phyloP scores from a whole-genome alignment of 164 flowering plant species.

The Saururus chinensis region DNA sequence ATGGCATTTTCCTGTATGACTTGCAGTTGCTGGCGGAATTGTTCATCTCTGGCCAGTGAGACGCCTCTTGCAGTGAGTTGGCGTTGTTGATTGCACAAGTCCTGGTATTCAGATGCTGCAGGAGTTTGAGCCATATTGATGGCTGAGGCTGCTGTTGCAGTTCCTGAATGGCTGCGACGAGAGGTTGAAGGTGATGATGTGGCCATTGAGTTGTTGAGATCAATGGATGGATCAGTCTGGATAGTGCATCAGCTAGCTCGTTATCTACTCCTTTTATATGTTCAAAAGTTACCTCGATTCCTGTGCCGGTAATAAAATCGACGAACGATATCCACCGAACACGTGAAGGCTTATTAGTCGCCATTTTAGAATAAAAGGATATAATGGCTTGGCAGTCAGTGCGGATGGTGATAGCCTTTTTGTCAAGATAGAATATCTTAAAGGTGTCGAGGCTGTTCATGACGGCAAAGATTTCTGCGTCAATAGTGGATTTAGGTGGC shows the following conservation, averaged over 20 bases:
- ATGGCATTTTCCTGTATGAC: no score
- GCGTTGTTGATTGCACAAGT: no score
- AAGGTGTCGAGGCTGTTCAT: slow-evolving; percentile 1
- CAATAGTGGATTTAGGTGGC: slow-evolving; percentile 4
- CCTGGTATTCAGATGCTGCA: no score
- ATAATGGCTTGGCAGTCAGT: slow-evolving; percentile 3
- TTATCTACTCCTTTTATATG: neutral
- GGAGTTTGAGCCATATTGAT: no score
- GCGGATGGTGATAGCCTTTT: neutral
- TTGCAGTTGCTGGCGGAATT: no score
- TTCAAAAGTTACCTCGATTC: neutral
- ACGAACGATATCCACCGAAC: neutral
- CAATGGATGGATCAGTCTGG: neutral
- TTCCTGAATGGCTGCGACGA: no score
- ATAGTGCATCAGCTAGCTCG: neutral
- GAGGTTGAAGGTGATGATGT: no score
- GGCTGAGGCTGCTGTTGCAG: no score
- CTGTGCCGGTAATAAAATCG: slow-evolving; percentile 4
- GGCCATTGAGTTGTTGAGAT: no score
- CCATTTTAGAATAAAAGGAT: neutral
- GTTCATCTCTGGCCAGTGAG: no score
- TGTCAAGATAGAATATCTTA: slow-evolving; percentile 5
- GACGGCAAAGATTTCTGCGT: slow-evolving; percentile 6
- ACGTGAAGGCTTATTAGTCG: neutral
- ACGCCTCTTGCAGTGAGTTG: no score